A percentile compares a stretch with the other conserved stretches of the same genome.
These are phyloP conservation scores for Rhizopogon vinicolor DNA, from an alignment of 768 basidiomycete genomes.

Conservation along the genomic window DNA sequence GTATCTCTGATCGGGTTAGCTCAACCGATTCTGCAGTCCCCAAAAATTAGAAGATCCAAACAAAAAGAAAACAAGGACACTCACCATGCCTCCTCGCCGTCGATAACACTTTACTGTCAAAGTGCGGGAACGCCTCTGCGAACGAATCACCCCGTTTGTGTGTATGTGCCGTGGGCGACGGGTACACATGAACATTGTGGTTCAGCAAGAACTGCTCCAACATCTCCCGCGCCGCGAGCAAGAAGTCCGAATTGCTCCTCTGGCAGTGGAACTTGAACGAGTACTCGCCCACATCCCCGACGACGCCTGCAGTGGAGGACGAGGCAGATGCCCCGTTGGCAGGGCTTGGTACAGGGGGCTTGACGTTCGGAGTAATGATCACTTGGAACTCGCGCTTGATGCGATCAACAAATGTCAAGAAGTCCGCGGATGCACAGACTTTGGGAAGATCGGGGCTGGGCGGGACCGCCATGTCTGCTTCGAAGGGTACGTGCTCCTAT, in stretches of 20 bases:
- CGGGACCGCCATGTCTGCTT: conserved; percentile 91
- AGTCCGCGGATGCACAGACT: conserved; percentile 76
- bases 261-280: conserved; percentile 97
- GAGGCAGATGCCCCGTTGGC: conserved; percentile 44
- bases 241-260: conserved; percentile 90
- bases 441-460: conserved; percentile 75
- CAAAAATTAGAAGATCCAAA: not conserved
- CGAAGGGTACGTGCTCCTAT: conserved; percentile 94
- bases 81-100: conserved; percentile 66
- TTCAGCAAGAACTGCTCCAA: conserved; percentile 87
- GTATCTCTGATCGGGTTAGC: conserved; percentile 62
- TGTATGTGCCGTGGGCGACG: conserved; percentile 69
- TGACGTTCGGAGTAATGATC: conserved; percentile 79
- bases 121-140: conserved; percentile 93
- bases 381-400: conserved; percentile 95
- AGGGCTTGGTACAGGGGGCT: conserved; percentile 33
- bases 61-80: conserved; percentile 7
- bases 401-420: conserved; percentile 78
- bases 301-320: conserved; percentile 11
- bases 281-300: conserved; percentile 48
- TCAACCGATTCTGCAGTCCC: conserved; percentile 63
- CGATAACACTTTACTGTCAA: conserved; percentile 90
- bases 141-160: conserved; percentile 91
- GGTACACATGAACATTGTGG: conserved; percentile 80
- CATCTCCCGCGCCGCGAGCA: conserved; percentile 86